Conservation (phyloP, 129 eudicot species). For the Pulicaria dysenterica region DNA sequence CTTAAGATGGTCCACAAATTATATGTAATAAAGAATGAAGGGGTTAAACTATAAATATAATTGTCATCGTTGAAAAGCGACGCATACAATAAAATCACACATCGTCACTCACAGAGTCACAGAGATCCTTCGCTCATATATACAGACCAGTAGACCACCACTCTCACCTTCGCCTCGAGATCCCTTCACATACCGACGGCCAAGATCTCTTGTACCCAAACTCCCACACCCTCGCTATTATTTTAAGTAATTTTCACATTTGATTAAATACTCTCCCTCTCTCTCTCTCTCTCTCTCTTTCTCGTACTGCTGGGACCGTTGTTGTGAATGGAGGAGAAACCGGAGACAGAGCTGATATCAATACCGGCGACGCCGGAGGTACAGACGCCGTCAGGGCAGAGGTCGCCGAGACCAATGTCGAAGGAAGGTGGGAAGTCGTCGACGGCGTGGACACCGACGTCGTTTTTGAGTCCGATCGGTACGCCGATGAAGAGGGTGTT, state of each 20-base stretch:
- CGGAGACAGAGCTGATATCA: conserved; percentile 90
- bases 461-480: conserved; percentile 90
- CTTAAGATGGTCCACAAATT: too few species aligned
- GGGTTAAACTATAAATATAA: conserved; percentile 22
- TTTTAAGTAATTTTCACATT: background rate
- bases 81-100: conserved; percentile 26
- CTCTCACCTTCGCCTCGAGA: conserved; percentile 27
- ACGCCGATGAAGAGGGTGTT: conserved; percentile 91
- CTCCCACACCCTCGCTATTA: conserved; percentile 26
- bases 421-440: conserved; percentile 59
- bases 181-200: conserved; percentile 29
- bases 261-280: background rate
- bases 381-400: conserved; percentile 66
- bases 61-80: background rate
- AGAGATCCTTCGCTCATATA: background rate
- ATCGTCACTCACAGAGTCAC: conserved; percentile 30
- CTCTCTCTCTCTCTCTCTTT: background rate
- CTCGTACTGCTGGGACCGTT: background rate
- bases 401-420: conserved; percentile 61
- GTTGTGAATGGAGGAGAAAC: conserved; percentile 51
- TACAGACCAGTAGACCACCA: background rate
- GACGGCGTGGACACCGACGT: conserved; percentile 77
- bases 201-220: conserved; percentile 38
- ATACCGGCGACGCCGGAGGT: conserved; percentile 94
- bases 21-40: background rate